Base-by-base conservation (phyloP, 2,329 filamentous ascomycete genomes). In the Mycosphaerella arachidis region DNA sequence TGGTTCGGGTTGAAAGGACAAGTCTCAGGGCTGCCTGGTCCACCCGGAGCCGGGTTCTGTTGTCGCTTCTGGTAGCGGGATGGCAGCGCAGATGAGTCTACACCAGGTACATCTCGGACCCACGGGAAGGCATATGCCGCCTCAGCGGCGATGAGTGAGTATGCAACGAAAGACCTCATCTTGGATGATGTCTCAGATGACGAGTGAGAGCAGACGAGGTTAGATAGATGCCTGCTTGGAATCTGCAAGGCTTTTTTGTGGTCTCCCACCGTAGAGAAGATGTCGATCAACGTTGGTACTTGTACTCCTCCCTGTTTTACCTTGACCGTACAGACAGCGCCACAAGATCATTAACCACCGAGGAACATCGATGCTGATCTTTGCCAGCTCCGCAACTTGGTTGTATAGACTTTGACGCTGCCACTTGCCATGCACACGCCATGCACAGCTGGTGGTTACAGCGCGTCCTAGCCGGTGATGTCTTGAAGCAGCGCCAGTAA, bases 1-100 rank as follows among this genome's bases (percentile, higher is more conserved):
- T 78, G 76, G 53, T 76, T 69, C 6, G 72, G 46, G 55, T 78
- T 78, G 71, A 73, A 74, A 4, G 76, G 74, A 63, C 74, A 76
- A 2, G 62, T 68, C 2, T 66, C 70, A 37, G 70, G 57, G 24
- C 67, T 67, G 3, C 71, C 72, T 31, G 68, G 63, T 10, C 62
- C 67, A 3, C 40, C 40, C 7, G 16, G 12, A 4, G 64, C 29
- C 67, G 70, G 51, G 66, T 30, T 57, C 56, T 75, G 74, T 66
- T 75, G 74, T 16, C 74, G 55, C 50, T 50, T 54, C 45, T 37
- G 58, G 33, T 59, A 46, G 48, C 55, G 58, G 31, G 65, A 52
- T 18, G 63, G 63, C 30, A 75, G 66, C 6, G 74, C 62, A 31
- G 68, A 71, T 1, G 70, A 71, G 56, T 77, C 72, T 12, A 77